phyloP scores from a whole-genome alignment of 805 yeast species.

The Suhomyces pyralidae region DNA sequence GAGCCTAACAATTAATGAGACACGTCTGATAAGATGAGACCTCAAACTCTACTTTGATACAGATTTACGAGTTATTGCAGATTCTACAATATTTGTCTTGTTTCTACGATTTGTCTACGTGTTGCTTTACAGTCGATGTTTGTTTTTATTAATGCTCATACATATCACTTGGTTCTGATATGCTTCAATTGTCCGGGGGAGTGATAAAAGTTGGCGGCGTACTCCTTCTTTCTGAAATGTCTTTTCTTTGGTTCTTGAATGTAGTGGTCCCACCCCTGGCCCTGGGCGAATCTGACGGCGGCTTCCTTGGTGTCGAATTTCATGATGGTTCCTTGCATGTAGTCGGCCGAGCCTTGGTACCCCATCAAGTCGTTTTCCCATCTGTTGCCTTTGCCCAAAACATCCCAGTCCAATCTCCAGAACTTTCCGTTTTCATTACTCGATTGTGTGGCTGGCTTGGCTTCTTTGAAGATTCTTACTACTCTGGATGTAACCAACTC shows the following conservation, averaged over 20 bases:
- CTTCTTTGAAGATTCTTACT: conserved; percentile 72
- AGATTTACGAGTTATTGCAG: background rate
- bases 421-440: conserved; percentile 51
- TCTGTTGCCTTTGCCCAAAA: conserved; percentile 68
- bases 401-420: conserved; percentile 87
- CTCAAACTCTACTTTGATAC: no score
- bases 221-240: conserved; percentile 70
- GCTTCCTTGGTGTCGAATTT: conserved; percentile 72
- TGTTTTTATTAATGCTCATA: conserved; percentile 1
- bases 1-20: background rate
- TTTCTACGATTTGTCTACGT: background rate
- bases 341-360: conserved; percentile 75
- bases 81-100: background rate
- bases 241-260: conserved; percentile 79
- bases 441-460: conserved; percentile 81
- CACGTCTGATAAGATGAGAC: background rate
- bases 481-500: conserved; percentile 60
- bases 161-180: conserved; percentile 66
- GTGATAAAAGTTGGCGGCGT: conserved; percentile 69
- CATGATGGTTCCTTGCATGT: conserved; percentile 76
- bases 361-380: conserved; percentile 92
- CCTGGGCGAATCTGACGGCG: conserved; percentile 74
- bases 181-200: conserved; percentile 69
- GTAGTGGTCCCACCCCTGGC: conserved; percentile 83
- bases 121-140: background rate